phyloP scores from a whole-genome alignment of 2,329 filamentous ascomycete species.

The Colletotrichum musicola region DNA sequence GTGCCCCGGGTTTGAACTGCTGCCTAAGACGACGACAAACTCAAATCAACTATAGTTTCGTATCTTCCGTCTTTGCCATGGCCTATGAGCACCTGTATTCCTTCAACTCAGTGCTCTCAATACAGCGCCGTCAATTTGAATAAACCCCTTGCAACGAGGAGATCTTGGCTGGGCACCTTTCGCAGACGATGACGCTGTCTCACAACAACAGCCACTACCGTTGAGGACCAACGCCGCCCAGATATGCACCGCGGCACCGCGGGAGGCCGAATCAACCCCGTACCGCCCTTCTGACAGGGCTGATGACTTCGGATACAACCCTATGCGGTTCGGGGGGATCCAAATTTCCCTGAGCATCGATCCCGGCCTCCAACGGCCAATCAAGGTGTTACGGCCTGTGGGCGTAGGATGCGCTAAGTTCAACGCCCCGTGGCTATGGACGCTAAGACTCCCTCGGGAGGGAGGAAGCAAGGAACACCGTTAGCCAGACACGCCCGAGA shows the following conservation, averaged over 20 bases:
- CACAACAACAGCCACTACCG: slow-evolving; percentile 2
- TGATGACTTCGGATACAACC: slow-evolving; percentile 3
- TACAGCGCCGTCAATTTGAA: too few species aligned
- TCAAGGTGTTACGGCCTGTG: slow-evolving; percentile 1
- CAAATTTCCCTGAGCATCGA: slow-evolving; percentile 16
- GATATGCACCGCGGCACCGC: background rate
- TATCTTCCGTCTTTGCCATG: too few species aligned
- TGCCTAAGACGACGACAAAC: slow-evolving; percentile 12
- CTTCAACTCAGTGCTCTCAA: too few species aligned
- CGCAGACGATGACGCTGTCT: background rate
- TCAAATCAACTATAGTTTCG: too few species aligned
- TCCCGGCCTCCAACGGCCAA: slow-evolving; percentile 15
- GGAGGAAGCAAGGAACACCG: background rate
- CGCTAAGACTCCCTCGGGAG: slow-evolving; percentile 1
- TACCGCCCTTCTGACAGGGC: slow-evolving; percentile 26
- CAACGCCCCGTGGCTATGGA: slow-evolving; percentile 24
- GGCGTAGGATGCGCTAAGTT: slow-evolving; percentile 29
- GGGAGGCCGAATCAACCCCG: background rate
- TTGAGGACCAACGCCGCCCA: slow-evolving; percentile 1
- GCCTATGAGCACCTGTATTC: too few species aligned
- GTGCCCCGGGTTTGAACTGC: slow-evolving; percentile 14
- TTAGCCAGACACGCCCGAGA: background rate
- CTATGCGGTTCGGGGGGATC: slow-evolving; percentile 14
- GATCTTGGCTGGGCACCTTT: background rate
- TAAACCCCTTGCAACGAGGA: too few species aligned